phyloP scores from a whole-genome alignment of 2,329 filamentous ascomycete genomes.

The Sphaceloma murrayae region DNA sequence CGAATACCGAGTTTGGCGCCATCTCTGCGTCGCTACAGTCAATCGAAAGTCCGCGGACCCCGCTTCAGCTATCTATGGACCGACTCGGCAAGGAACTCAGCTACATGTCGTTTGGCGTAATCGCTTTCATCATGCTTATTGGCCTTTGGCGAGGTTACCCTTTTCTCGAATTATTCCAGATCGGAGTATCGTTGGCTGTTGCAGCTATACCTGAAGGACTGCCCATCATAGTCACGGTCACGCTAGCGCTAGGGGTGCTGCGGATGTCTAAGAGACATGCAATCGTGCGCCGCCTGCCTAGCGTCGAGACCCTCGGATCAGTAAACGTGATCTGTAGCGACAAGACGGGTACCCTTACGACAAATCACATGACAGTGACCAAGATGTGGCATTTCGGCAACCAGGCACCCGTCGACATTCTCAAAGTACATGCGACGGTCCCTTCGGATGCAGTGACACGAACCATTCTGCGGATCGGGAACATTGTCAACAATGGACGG shows the following conservation, averaged over 20 bases:
- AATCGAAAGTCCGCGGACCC: constrained; percentile 90
- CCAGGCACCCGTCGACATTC: constrained; percentile 48
- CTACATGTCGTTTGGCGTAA: constrained; percentile 92
- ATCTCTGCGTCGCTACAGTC: constrained; percentile 91
- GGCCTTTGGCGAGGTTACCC: constrained; percentile 84
- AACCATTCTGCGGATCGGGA: constrained; percentile 80
- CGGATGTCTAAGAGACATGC: constrained; percentile 93
- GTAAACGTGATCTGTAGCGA: constrained; percentile 99
- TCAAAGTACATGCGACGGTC: constrained; percentile 42
- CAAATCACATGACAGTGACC: constrained; percentile 96
- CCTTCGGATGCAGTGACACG: constrained; percentile 63
- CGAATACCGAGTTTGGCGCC: constrained; percentile 87
- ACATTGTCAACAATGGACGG: constrained; percentile 90
- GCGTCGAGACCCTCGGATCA: constrained; percentile 94
- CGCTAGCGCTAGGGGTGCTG: constrained; percentile 84
- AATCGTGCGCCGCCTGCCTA: constrained; percentile 90
- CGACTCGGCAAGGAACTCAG: constrained; percentile 91
- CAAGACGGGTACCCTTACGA: constrained; percentile 93
- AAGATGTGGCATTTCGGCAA: constrained; percentile 89
- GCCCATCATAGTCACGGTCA: constrained; percentile 97
- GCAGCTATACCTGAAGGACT: constrained; percentile 93
- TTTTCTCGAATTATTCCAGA: constrained; percentile 90
- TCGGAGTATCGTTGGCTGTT: constrained; percentile 91
- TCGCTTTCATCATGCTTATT: constrained; percentile 82
- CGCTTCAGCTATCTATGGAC: constrained; percentile 93